Base-by-base conservation (phyloP, 2,329 filamentous ascomycete genomes). In the Neocucurbitaria cava region DNA sequence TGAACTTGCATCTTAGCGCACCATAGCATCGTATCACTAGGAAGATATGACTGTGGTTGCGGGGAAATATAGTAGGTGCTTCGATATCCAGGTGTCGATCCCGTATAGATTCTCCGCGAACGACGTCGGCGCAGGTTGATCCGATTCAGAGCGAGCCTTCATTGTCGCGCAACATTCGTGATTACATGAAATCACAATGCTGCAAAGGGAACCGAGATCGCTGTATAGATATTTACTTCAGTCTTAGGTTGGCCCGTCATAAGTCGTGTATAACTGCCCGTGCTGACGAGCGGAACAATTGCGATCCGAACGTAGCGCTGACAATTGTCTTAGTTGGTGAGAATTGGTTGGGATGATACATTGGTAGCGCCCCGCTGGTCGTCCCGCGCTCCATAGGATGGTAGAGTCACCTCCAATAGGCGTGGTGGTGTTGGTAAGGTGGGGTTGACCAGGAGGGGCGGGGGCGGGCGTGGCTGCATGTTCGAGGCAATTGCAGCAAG, bases 21-120 rank as follows among this genome's bases (percentile, higher is more conserved):
- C 24, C 9, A 5, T 5, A n/a, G 35, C 18, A 38, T n/a, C 15
- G 7, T 4, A 7, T n/a, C n/a, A 38, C 15, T n/a, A n/a, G 35
- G 35, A 38, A 38, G 35, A 17, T 38, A 9, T 26, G 5, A 10
- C 39, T 39, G 11, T 38, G 23, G 24, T 24, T 53, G 50, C 50
- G 44, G 50, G 50, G 50, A 53, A 53, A 46, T 35, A 35, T 6
- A 28, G 23, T 45, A 21, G 24, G 8, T 40, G 11, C 18, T 35
- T 38, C 35, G 9, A 18, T 38, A 18, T 38, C 13, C 15, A 38
- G 35, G 40, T 46, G 49, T 2, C 13, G 46, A 49, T 56, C 46
- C 45, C 46, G 33, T 46, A 18, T 24, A 56, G 46, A 56, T 56
- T 46, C 45, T 57, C 50, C 54, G 42, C 40, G 36, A 48, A 44